phyloP scores from a whole-genome alignment of 2,329 filamentous ascomycete species.

The Pezicula radicicola region DNA sequence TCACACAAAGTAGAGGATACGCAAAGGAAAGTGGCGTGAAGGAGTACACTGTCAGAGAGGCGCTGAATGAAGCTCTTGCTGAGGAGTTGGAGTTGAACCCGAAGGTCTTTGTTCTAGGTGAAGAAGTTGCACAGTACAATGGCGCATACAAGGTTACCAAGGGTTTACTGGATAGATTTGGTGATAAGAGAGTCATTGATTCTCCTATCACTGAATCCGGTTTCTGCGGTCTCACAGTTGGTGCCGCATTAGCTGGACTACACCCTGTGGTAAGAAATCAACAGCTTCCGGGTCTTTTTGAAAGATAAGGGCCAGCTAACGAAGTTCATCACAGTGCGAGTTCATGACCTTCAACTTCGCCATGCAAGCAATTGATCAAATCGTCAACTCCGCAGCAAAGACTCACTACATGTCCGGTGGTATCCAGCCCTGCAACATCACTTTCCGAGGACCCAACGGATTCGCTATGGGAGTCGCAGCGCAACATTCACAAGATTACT shows the following conservation, averaged over 20 bases:
- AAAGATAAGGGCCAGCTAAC: constrained; percentile 10
- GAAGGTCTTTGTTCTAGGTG: constrained; percentile 94
- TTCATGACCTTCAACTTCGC: constrained; percentile 99
- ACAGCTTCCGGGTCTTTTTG: constrained; percentile 4
- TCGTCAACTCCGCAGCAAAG: constrained; percentile 98
- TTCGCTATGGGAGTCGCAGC: constrained; percentile 94
- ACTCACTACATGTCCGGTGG: constrained; percentile 99
- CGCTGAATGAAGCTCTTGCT: constrained; percentile 94
- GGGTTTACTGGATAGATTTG: constrained; percentile 94
- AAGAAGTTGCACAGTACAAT: constrained; percentile 99
- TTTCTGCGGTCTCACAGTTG: constrained; percentile 90
- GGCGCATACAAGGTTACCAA: constrained; percentile 99
- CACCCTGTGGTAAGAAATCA: constrained; percentile 77
- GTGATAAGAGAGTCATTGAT: constrained; percentile 96
- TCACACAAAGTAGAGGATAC: constrained; percentile 29
- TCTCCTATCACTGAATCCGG: constrained; percentile 97
- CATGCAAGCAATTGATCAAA: constrained; percentile 99
- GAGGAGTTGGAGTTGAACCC: constrained; percentile 94
- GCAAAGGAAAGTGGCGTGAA: constrained; percentile 56
- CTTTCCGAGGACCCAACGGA: constrained; percentile 98
- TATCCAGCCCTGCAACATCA: constrained; percentile 99
- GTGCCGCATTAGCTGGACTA: constrained; percentile 90
- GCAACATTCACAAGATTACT: constrained; percentile 99
- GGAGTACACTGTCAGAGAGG: constrained; percentile 96
- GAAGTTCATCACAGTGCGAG: constrained; percentile 65